Evolutionary conservation across 2,329 filamentous ascomycete genomes (phyloP), one percentile per base, ranked within the genome.

Genomic region (Pseudopithomyces chartarum): DNA sequence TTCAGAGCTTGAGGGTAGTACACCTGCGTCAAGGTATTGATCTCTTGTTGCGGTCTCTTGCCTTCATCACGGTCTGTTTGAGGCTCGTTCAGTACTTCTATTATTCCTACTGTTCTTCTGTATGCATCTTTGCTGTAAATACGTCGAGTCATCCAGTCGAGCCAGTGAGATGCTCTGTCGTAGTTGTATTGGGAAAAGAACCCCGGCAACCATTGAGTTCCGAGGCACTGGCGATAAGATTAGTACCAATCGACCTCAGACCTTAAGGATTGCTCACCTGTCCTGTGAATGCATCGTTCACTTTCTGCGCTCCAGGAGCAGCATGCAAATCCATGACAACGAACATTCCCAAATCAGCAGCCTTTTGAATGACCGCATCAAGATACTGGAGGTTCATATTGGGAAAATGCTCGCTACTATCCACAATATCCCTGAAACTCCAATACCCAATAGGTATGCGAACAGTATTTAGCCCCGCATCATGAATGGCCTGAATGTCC

Each of bases 151-250:
- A 87, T 81, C 81, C 81, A 86, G 46, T 79, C 71, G 15, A 87
- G 79, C 73, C 85, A 87, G 50, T 79, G 65, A 53, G 80, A 61
- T 1, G 83, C 83, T 15, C 85, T 83, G 33, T 79, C 79, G 67
- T 85, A 88, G 69, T 88, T 80, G 63, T 81, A 80, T 55, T 80
- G 77, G 19, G 78, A 74, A 69, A 86, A 88, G 73, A 88, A 87
- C 0, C 83, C 83, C 2, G 84, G 52, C 3, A 54, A 26, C 22
- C 22, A 54, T 33, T 17, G n/a, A 17, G 17, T 23, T 22, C 33
- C n/a, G 62, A 4, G 59, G 67, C 8, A 70, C 76, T 65, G 32
- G 5, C 6, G 7, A 13, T 23, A 2, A 5, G 7, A 17, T 48
- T 8, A 48, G 34, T 20, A 43, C 11, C 6, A 33, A 17, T 20